These are phyloP conservation scores for Glycine tomentella DNA, from an alignment of 306 rosid species.

Conservation along the genomic window DNA sequence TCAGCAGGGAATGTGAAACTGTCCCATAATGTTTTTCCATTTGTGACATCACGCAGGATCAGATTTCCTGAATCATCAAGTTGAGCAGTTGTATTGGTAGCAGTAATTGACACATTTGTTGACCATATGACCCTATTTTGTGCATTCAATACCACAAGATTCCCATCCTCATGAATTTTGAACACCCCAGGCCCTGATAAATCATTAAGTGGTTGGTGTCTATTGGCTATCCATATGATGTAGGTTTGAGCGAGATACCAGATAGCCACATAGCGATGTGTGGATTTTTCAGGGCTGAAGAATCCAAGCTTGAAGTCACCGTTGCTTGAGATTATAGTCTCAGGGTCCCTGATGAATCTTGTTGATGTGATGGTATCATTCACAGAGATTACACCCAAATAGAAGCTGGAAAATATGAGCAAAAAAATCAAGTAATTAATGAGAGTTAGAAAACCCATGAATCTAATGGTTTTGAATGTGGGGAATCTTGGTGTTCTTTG, in stretches of 20 bases:
- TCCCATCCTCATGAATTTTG: constrained; percentile 43
- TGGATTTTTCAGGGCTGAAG: constrained; percentile 43
- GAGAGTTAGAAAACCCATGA: constrained; percentile 44
- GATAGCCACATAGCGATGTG: constrained; percentile 46
- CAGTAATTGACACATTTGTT: constrained; percentile 34
- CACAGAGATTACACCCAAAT: constrained; percentile 9
- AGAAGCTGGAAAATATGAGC: constrained; percentile 18
- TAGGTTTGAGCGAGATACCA: constrained; percentile 34
- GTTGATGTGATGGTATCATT: constrained; percentile 34
- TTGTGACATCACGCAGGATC: constrained; percentile 27
- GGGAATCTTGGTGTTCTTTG: neutral
- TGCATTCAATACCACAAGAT: constrained; percentile 44
- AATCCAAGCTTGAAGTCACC: constrained; percentile 49
- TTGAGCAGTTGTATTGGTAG: constrained; percentile 29
- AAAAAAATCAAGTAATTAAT: neutral
- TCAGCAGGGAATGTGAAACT: constrained; percentile 46
- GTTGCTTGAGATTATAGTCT: constrained; percentile 42
- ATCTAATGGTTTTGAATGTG: neutral
- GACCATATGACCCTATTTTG: constrained; percentile 50
- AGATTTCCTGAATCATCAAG: constrained; percentile 43
- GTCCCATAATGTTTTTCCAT: constrained; percentile 35
- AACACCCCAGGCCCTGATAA: constrained; percentile 38
- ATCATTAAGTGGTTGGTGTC: constrained; percentile 45
- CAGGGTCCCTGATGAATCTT: constrained; percentile 37
- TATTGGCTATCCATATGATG: constrained; percentile 51